phyloP scores from a whole-genome alignment of 352 stramenopile species.

The Phytophthora pinifolia region DNA sequence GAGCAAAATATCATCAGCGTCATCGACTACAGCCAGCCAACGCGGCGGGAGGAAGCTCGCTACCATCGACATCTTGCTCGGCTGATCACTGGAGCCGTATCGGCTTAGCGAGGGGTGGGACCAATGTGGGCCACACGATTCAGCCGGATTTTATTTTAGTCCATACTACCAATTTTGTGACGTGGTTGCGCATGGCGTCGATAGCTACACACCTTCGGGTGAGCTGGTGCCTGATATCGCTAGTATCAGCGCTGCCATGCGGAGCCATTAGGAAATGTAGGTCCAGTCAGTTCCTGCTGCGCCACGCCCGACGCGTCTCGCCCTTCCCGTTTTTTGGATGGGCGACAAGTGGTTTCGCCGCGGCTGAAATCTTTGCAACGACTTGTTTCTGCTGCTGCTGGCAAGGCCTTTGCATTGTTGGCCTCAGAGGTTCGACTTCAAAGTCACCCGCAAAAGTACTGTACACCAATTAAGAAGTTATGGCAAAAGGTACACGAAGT shows the following conservation, averaged over 20 bases:
- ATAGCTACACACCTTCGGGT: no score
- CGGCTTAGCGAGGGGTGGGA: slow-evolving; percentile 13
- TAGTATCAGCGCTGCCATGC: no score
- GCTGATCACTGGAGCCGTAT: slow-evolving; percentile 15
- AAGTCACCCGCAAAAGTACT: background rate
- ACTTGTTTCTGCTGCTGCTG: no score
- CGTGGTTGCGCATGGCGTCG: no score
- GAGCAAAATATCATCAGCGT: background rate
- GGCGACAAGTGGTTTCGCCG: slow-evolving; percentile 10
- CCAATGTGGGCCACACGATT: background rate
- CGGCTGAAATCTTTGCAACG: background rate
- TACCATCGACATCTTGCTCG: slow-evolving; percentile 21
- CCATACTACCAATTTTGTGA: no score
- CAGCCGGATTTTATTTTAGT: slow-evolving; percentile 6
- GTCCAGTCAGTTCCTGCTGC: slow-evolving; percentile 10
- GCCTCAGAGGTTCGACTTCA: background rate
- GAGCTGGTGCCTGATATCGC: no score
- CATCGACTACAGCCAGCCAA: background rate
- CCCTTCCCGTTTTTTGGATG: slow-evolving; percentile 4
- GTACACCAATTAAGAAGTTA: no score
- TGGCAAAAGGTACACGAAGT: background rate
- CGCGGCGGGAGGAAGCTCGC: background rate
- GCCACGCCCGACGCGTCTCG: background rate
- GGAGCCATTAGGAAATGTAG: background rate
- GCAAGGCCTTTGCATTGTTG: background rate